phyloP scores from a whole-genome alignment of 1,139 yeast genomes.

The Yamadazyma blattariae region DNA sequence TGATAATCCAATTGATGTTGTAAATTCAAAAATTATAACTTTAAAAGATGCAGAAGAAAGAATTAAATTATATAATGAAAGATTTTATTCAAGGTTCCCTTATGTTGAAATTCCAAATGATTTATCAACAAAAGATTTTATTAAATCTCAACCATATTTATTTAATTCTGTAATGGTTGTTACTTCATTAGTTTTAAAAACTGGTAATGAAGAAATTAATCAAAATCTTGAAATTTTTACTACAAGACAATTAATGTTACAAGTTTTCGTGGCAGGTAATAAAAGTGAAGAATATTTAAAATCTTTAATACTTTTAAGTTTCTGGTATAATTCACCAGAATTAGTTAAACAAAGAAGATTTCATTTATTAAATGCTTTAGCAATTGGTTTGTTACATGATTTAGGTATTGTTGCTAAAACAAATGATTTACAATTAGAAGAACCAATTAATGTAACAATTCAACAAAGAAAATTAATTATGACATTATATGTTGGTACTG shows the following conservation, averaged over 20 bases:
- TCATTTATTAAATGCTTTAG: conserved; percentile 63
- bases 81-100: conserved; percentile 46
- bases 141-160: conserved; percentile 54
- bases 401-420: conserved; percentile 61
- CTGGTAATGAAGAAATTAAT: conserved; percentile 29
- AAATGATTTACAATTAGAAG: conserved; percentile 4
- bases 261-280: conserved; percentile 67
- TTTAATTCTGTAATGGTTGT: conserved; percentile 66
- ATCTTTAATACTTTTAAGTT: conserved; percentile 55
- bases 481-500: conserved; percentile 48
- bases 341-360: conserved; percentile 75
- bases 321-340: conserved; percentile 87
- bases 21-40: conserved; percentile 46
- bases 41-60: conserved; percentile 49
- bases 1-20: conserved; percentile 35
- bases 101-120: conserved; percentile 50
- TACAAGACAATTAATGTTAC: conserved; percentile 54
- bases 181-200: conserved; percentile 44
- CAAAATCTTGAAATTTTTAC: conserved; percentile 55
- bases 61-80: conserved; percentile 38
- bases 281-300: conserved; percentile 70
- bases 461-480: conserved; percentile 46
- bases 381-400: conserved; percentile 73
- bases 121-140: conserved; percentile 44
- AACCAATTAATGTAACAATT: conserved; percentile 16